A percentile compares a stretch with the other conserved stretches of the same genome.
Evolutionary conservation across 148 eudicot species (phyloP).

Genomic region (Beta vulgaris): DNA sequence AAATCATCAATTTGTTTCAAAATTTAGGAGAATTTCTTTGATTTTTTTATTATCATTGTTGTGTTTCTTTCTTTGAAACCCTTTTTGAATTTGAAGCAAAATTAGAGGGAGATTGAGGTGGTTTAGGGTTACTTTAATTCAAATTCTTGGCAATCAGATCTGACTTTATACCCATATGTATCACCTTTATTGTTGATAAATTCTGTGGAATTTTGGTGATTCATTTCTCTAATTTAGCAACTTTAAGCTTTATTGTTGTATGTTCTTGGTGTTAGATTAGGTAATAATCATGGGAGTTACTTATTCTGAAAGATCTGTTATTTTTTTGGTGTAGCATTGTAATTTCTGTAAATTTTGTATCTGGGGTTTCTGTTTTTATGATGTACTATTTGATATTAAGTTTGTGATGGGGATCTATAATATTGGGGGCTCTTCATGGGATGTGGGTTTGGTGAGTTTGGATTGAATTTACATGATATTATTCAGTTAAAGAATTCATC

Average conservation of each 20-base stretch:
- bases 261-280: conserved; percentile 16
- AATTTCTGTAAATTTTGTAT: neutral
- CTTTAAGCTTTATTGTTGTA: conserved; percentile 7
- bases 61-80: neutral
- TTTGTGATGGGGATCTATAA: conserved; percentile 28
- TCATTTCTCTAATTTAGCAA: conserved; percentile 11
- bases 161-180: conserved; percentile 23
- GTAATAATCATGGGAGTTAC: neutral
- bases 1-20: neutral
- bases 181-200: conserved; percentile 18
- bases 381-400: conserved; percentile 7
- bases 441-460: conserved; percentile 18
- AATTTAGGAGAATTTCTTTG: neutral
- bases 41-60: neutral
- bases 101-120: conserved; percentile 8
- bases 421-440: conserved; percentile 20
- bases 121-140: conserved; percentile 18
- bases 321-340: conserved; percentile 12
- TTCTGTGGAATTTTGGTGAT: conserved; percentile 12
- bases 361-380: neutral
- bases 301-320: conserved; percentile 19
- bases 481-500: conserved; percentile 20
- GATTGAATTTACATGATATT: conserved; percentile 18
- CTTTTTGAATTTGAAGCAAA: neutral
- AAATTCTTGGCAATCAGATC: conserved; percentile 31